These are phyloP conservation scores for Fusarium xylarioides DNA, from an alignment of 2,329 filamentous ascomycete species.

Conservation along the genomic window DNA sequence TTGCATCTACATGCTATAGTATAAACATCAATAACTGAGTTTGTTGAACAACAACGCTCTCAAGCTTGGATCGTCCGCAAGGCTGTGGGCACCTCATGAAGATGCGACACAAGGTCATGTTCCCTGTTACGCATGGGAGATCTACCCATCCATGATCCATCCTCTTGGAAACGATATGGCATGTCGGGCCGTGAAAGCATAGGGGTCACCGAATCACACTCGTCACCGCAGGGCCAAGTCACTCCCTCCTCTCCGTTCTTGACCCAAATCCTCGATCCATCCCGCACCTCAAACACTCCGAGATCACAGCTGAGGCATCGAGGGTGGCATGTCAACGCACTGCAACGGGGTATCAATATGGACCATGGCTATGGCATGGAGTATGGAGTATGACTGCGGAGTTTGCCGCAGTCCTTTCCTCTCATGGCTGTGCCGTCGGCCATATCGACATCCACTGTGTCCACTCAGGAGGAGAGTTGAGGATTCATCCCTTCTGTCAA, in stretches of 20 bases:
- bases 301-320: conserved; percentile 23
- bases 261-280: conserved; percentile 30
- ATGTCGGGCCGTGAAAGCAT: conserved; percentile 4
- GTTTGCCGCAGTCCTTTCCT: conserved; percentile 22
- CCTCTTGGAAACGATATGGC: conserved; percentile 27
- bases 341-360: conserved; percentile 2
- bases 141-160: conserved; percentile 35
- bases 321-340: conserved; percentile 17
- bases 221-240: conserved; percentile 12
- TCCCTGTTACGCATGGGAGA: conserved; percentile 41
- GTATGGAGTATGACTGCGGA: neutral
- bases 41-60: neutral
- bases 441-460: conserved; percentile 16
- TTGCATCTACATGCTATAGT: neutral
- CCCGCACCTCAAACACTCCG: conserved; percentile 21
- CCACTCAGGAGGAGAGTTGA: neutral
- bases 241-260: conserved; percentile 17
- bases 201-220: conserved; percentile 9
- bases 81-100: conserved; percentile 30
- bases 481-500: conserved; percentile 31
- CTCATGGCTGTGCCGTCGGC: conserved; percentile 24
- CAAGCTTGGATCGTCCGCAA: conserved; percentile 36
- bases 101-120: conserved; percentile 40
- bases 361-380: neutral
- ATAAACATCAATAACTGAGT: neutral